Evolutionary conservation across 2,329 filamentous ascomycete genomes (phyloP).

Genomic region (Pseudocercospora ulei): DNA sequence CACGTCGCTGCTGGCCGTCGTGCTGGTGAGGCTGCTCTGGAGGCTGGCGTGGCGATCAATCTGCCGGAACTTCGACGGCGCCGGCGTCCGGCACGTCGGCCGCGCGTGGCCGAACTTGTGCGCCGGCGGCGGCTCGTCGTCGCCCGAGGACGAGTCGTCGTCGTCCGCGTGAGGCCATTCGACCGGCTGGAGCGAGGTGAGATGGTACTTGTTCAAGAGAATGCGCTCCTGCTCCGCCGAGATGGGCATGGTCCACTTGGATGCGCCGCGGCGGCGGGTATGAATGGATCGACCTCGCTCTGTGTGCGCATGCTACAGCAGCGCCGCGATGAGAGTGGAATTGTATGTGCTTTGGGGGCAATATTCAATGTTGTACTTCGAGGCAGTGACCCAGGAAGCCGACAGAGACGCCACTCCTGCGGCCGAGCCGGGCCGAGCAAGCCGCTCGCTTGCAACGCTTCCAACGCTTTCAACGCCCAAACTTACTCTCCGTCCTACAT

Average conservation of each 20-base stretch:
- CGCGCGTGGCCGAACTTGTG: conserved; percentile 29
- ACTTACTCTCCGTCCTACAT: too few relatives aligned
- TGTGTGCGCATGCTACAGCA: background rate
- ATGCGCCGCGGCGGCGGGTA: background rate
- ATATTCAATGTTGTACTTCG: too few relatives aligned
- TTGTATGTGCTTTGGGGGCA: too few relatives aligned
- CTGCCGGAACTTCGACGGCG: conserved; percentile 58
- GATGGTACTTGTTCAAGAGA: conserved; percentile 81
- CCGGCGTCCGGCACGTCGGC: conserved; percentile 13
- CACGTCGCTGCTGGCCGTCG: conserved; percentile 57
- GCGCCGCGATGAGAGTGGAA: too few relatives aligned
- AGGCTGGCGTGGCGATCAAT: conserved; percentile 66
- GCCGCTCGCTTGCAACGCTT: too few relatives aligned
- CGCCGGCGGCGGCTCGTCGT: conserved; percentile 35
- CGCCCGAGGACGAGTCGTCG: conserved; percentile 31
- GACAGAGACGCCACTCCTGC: too few relatives aligned
- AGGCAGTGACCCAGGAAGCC: too few relatives aligned
- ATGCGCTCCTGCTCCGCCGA: conserved; percentile 60
- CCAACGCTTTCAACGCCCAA: too few relatives aligned
- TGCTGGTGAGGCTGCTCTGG: conserved; percentile 46
- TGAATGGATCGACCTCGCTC: background rate
- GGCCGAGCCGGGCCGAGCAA: too few relatives aligned
- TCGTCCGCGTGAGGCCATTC: conserved; percentile 72
- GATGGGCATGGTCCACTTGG: conserved; percentile 45
- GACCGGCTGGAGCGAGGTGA: conserved; percentile 65